Base-by-base conservation (phyloP, 495 filamentous ascomycete genomes). In the Penicillium diatomitis region DNA sequence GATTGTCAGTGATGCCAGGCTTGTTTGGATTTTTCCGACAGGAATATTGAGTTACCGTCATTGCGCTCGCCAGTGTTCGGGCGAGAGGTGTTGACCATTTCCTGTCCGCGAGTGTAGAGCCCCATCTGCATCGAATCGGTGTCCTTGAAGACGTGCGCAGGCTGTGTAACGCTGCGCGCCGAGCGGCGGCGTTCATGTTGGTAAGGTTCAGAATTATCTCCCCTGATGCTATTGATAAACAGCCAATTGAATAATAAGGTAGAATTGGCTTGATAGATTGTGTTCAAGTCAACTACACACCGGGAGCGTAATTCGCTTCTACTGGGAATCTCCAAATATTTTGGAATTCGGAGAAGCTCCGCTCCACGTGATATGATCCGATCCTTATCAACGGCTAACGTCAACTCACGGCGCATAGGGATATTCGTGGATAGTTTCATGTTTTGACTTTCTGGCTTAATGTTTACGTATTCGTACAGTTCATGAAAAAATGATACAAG, bases 31-130 rank as follows among this genome's bases (percentile, higher is more conserved):
- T 33, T 36, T 5, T 2, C 41, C 31, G 42, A 32, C 11, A 48
- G 28, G 10, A 0, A 20, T 27, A 32, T 46, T 20, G 0, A 20
- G 20, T 20, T 20, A 94, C 90, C 53, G 82, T 81, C 57, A 97
- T 92, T 32, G 88, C 89, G 58, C 86, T 81, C 37, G 82, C 83
- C 30, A 97, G 74, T 56, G 81, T 83, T 55, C 87, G 89, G 4
- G 91, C 90, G 38, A 97, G 67, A 30, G 91, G 90, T 34, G 91
- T 97, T 8, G 89, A 92, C 87, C 90, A 96, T 72, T 81, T 34
- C 63, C 76, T 68, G 45, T 68, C 57, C 46, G 64, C 61, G 39
- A 63, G 37, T 41, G 39, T 65, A 36, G 71, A 72, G 34, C 56
- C 59, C 40, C 57, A 72, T 60, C 70, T 58, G 45, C 51, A 61